Conservation (phyloP, 2,329 filamentous ascomycete species). For the Fusarium solani-melongenae region DNA sequence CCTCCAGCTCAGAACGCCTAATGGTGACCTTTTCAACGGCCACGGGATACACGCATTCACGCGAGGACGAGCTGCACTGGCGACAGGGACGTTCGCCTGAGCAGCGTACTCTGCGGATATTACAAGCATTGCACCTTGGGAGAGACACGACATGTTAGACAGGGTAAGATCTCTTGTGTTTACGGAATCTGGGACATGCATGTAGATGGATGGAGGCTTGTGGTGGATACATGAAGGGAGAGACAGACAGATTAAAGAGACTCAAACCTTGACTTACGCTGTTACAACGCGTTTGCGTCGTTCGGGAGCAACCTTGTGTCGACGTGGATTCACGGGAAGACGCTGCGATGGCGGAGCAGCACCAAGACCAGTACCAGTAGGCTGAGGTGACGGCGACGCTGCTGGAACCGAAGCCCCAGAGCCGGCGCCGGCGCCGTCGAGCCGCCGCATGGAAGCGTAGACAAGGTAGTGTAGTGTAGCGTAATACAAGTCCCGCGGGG, state of each 20-base stretch:
- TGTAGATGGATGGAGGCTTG: neutral
- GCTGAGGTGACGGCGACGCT: constrained; percentile 27
- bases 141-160: constrained; percentile 21
- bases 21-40: constrained; percentile 57
- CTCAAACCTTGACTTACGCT: constrained; percentile 53
- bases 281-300: constrained; percentile 61
- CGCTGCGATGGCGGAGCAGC: constrained; percentile 46
- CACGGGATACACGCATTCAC: constrained; percentile 61
- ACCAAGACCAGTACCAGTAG: constrained; percentile 18
- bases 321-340: constrained; percentile 62
- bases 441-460: constrained; percentile 24
- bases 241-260: constrained; percentile 1
- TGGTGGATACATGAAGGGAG: neutral
- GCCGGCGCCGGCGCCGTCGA: constrained; percentile 17
- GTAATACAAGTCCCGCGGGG: neutral
- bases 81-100: constrained; percentile 61
- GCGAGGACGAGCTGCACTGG: constrained; percentile 55
- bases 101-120: constrained; percentile 63
- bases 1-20: constrained; percentile 54
- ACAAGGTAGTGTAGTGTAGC: neutral
- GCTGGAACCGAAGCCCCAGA: neutral
- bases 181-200: neutral
- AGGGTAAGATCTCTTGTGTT: constrained; percentile 3
- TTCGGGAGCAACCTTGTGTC: constrained; percentile 59
- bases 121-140: constrained; percentile 63